phyloP scores from a whole-genome alignment of 2,329 filamentous ascomycete species.

The Diaporthe ampelina region DNA sequence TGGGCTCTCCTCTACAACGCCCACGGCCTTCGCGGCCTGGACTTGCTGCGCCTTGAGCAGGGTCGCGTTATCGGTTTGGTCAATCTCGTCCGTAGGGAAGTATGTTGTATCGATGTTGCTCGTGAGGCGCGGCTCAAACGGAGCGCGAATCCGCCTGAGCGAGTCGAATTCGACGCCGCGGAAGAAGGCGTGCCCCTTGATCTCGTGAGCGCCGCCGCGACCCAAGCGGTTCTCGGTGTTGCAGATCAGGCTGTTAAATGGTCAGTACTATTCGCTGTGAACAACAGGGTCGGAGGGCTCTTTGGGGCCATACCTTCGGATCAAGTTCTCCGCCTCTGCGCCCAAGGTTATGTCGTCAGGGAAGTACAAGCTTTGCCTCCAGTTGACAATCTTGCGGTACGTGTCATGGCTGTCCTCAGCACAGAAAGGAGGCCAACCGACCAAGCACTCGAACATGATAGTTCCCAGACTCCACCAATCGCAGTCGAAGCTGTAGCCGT shows the following conservation, averaged over 20 bases:
- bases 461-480: constrained; percentile 99
- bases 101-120: constrained; percentile 97
- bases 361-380: constrained; percentile 95
- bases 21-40: constrained; percentile 56
- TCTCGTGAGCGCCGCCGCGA: constrained; percentile 86
- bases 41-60: constrained; percentile 87
- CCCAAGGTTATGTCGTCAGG: constrained; percentile 88
- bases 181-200: constrained; percentile 97
- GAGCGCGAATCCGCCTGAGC: constrained; percentile 91
- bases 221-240: constrained; percentile 94
- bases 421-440: constrained; percentile 99
- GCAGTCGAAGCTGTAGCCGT: constrained; percentile 96
- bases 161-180: constrained; percentile 95
- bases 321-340: constrained; percentile 90
- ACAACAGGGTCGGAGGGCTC: neutral
- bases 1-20: constrained; percentile 79
- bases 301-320: constrained; percentile 78
- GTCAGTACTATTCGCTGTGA: constrained; percentile 33
- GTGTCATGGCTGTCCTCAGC: constrained; percentile 98
- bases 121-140: constrained; percentile 93
- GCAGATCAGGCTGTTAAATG: constrained; percentile 82
- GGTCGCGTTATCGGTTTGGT: constrained; percentile 94
- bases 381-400: constrained; percentile 99
- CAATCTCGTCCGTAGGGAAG: constrained; percentile 98
- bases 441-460: constrained; percentile 99